Percentiles rank a stretch among this genome's conserved stretches.
Evolutionary conservation across 768 basidiomycete species (phyloP).

Genomic region (Boletus reticuloceps): DNA sequence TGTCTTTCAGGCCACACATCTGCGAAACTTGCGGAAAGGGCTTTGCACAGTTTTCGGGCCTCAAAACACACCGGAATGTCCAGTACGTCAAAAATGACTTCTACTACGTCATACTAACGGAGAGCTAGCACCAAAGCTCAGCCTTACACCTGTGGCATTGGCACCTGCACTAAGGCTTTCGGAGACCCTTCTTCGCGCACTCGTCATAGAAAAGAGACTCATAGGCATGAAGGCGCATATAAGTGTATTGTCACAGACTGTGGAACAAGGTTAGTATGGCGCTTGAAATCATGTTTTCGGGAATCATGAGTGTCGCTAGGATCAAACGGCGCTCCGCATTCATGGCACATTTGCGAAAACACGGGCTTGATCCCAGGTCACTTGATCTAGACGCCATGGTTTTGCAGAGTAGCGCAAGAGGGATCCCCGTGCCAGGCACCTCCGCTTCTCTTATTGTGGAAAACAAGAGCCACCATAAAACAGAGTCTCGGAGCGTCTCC

Average conservation of each 20-base stretch:
- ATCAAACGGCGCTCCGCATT: slow-evolving; percentile 67
- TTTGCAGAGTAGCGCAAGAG: slow-evolving; percentile 4
- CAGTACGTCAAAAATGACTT: slow-evolving; percentile 49
- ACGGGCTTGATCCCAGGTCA: slow-evolving; percentile 32
- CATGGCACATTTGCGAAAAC: slow-evolving; percentile 50
- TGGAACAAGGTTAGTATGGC: slow-evolving; percentile 40
- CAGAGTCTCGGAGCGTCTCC: slow-evolving; percentile 9
- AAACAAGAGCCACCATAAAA: background rate
- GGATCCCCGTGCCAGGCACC: slow-evolving; percentile 13
- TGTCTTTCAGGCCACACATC: slow-evolving; percentile 42
- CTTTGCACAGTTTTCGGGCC: slow-evolving; percentile 58
- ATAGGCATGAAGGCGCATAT: slow-evolving; percentile 41
- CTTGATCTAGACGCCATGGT: slow-evolving; percentile 26
- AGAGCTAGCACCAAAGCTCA: slow-evolving; percentile 45
- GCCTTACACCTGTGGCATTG: slow-evolving; percentile 50
- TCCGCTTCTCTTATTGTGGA: slow-evolving; percentile 1
- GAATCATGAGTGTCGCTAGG: slow-evolving; percentile 30
- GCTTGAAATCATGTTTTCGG: background rate
- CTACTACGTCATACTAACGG: slow-evolving; percentile 7
- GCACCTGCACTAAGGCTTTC: slow-evolving; percentile 49
- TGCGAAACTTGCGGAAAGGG: slow-evolving; percentile 52
- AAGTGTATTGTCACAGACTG: slow-evolving; percentile 47
- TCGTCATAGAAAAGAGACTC: slow-evolving; percentile 63
- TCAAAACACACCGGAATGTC: slow-evolving; percentile 61
- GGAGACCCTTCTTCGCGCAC: slow-evolving; percentile 69